Base-by-base conservation (phyloP, 2,329 filamentous ascomycete species). In the Monosporascus sp. region DNA sequence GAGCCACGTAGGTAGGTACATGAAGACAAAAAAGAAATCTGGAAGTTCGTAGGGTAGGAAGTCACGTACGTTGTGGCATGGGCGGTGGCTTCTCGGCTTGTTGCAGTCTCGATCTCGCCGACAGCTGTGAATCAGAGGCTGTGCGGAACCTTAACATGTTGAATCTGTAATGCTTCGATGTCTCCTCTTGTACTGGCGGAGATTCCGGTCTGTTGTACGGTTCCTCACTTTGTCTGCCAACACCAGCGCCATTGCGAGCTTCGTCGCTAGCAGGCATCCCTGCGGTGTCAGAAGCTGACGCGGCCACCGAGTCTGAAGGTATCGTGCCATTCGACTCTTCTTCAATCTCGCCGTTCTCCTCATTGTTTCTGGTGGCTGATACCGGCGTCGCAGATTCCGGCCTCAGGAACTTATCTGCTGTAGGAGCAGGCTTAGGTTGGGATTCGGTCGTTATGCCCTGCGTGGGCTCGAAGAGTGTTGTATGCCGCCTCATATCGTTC, bases 41-140 rank as follows among this genome's bases (percentile, higher is more conserved):
- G 9, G 31, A 35, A 2, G 31, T 11, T 14, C 11, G 11, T 35
- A 14, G 5, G 11, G 31, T 5, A 14, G 35, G 43, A 51, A 54
- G 58, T 51, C 51, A 73, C 71, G 60, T 82, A 84, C 77, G 80
- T 72, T 73, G 80, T 67, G 76, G 84, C 65, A 81, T 77, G 62
- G 78, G 85, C 63, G 78, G 83, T 22, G 77, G 71, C 61, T 74
- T 78, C 63, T 78, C 74, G 55, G 77, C 74, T 57, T 74, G 71
- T 46, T 91, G 86, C 63, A 87, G 82, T 68, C 87, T 91, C 50
- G 87, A 87, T 68, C 84, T 82, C 31, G 85, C 77, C 11, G 90
- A 91, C 56, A 97, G 74, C 70, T 97, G 91, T 49, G 91, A 88
- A 73, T 97, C 93, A 8, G 92, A 97, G 57, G 91, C 92, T 80